phyloP scores from a whole-genome alignment of 257 asterid species.

The Handroanthus guayacan region DNA sequence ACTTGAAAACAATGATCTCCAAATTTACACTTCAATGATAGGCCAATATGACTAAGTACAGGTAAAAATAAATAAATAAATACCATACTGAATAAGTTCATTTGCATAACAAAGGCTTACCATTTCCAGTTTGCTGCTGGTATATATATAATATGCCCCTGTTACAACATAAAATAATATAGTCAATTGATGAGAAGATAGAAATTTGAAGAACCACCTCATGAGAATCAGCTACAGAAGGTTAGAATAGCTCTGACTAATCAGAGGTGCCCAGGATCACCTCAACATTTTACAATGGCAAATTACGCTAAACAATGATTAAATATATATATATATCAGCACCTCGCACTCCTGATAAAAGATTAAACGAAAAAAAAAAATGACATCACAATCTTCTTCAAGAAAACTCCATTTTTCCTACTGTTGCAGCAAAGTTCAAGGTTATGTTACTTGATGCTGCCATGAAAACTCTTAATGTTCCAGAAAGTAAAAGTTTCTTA shows the following conservation, averaged over 20 bases:
- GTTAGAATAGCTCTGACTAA: constrained; percentile 5
- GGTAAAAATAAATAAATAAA: neutral
- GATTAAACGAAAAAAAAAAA: neutral
- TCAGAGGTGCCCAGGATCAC: neutral
- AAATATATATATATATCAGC: no score
- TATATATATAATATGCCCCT: constrained; percentile 83
- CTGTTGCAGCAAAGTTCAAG: constrained; percentile 2
- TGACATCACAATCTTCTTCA: neutral
- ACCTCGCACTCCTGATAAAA: no score
- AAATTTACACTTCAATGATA: neutral
- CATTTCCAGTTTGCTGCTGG: constrained; percentile 79
- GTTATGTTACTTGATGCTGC: constrained; percentile 10
- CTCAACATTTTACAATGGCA: neutral
- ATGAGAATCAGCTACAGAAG: constrained; percentile 2
- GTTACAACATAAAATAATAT: constrained; percentile 41
- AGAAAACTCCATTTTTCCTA: no score
- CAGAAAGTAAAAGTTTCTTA: neutral
- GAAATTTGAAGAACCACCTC: constrained; percentile 14
- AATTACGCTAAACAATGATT: no score
- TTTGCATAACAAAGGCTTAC: constrained; percentile 51
- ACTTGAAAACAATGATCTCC: neutral
- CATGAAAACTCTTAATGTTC: neutral
- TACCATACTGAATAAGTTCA: neutral
- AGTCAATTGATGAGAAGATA: constrained; percentile 35
- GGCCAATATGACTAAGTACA: neutral